Base-by-base conservation (phyloP, 768 basidiomycete genomes). In the Imleria badia region DNA sequence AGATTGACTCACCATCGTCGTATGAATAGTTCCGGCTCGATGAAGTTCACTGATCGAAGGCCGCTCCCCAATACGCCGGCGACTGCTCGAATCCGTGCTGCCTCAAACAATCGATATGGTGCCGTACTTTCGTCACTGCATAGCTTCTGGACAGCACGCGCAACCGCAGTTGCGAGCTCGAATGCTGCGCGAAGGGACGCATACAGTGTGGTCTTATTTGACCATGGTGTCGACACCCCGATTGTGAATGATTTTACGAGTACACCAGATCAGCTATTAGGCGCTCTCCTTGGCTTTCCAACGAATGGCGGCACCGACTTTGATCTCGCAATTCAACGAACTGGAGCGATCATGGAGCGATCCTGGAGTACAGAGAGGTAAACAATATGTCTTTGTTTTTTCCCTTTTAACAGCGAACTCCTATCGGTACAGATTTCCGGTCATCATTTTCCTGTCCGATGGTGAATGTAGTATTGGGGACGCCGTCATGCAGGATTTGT, bases 111-210 rank as follows among this genome's bases (percentile, higher is more conserved):
- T 56, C 69, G 84, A 30, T 73, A 84, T 17, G 84, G 84, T 1
- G 82, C 84, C 1, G 85, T 84, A 1, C 80, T 78, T 38, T 80
- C 82, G 0, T 78, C 84, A 0, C 59, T 85, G 10, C 64, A 82
- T 49, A 70, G 72, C 15, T 86, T 86, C 63, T 86, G 84, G 84
- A 56, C 68, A 14, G 76, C 85, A 0, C 76, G 84, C 4, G 71
- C 75, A 12, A 67, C 73, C 14, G 76, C 77, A 3, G 46, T 75
- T 54, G 31, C 59, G 2, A 52, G 40, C 29, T 51, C 62, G 6
- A 67, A 68, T 41, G 63, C 63, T 14, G 64, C 60, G 1, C 75
- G 80, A 23, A 67, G 75, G 30, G 85, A 85, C 54, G 73, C 84
- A 1, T 86, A 86, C 55, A 83, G 79, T 7, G 72, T 86, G 45